Conservation (phyloP, 345 rosid species). For the Reutealis trisperma region DNA sequence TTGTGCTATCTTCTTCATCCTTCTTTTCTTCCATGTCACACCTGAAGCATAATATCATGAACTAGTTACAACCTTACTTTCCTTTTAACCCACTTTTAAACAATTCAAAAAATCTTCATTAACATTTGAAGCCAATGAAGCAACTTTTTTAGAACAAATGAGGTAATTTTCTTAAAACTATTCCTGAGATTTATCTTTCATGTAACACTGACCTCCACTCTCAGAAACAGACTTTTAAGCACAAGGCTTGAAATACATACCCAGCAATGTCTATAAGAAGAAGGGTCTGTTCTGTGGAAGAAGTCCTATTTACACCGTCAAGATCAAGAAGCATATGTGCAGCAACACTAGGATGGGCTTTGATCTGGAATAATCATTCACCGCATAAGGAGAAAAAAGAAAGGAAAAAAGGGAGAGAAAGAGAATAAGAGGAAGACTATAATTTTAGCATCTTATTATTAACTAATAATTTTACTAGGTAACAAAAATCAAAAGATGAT, state of each 20-base stretch:
- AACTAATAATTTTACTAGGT: conserved; percentile 11
- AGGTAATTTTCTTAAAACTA: background rate
- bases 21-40: conserved; percentile 99
- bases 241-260: conserved; percentile 34
- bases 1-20: conserved; percentile 96
- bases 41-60: conserved; percentile 39
- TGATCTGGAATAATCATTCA: conserved; percentile 44
- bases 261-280: conserved; percentile 86
- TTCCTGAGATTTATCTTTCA: conserved; percentile 4
- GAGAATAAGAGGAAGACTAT: background rate
- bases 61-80: background rate
- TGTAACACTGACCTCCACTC: background rate
- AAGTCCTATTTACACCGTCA: conserved; percentile 59
- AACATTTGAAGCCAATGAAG: background rate
- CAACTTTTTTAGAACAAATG: background rate
- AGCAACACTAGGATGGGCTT: conserved; percentile 87
- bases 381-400: background rate
- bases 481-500: conserved; percentile 12
- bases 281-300: conserved; percentile 82
- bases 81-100: too few relatives aligned
- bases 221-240: background rate
- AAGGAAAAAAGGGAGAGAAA: background rate
- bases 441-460: background rate
- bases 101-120: background rate
- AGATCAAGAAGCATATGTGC: conserved; percentile 83